phyloP scores from a whole-genome alignment of 2,329 filamentous ascomycete species.

The Knufia fluminis region DNA sequence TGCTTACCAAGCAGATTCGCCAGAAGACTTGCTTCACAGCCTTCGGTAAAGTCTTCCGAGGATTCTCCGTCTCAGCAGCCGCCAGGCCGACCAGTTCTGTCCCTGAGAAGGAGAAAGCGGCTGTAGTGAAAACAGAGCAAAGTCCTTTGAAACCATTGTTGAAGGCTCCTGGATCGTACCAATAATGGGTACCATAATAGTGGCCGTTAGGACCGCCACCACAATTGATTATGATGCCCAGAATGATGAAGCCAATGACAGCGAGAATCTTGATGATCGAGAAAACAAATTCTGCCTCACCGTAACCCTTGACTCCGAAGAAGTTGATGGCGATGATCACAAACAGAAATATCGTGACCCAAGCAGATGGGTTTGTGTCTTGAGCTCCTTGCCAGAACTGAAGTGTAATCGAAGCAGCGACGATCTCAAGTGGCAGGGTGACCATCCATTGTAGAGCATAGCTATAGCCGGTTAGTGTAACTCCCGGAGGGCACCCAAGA shows the following conservation, averaged over 20 bases:
- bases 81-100: constrained; percentile 47
- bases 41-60: constrained; percentile 40
- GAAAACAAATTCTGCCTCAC: constrained; percentile 75
- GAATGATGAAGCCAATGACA: constrained; percentile 71
- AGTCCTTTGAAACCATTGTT: constrained; percentile 43
- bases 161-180: constrained; percentile 47
- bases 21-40: constrained; percentile 43
- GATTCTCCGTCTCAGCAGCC: constrained; percentile 45
- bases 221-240: constrained; percentile 58
- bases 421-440: constrained; percentile 71
- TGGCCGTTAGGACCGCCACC: constrained; percentile 63
- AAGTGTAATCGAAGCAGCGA: constrained; percentile 69
- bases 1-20: constrained; percentile 41
- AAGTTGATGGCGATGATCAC: constrained; percentile 68
- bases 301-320: constrained; percentile 74
- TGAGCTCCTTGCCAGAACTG: constrained; percentile 59
- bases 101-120: constrained; percentile 49
- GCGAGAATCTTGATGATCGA: constrained; percentile 72
- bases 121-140: constrained; percentile 47
- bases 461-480: no score
- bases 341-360: constrained; percentile 63
- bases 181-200: constrained; percentile 73
- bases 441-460: constrained; percentile 80
- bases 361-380: constrained; percentile 28
- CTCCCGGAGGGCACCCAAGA: no score